Evolutionary conservation across 768 basidiomycete species (phyloP).

Genomic region (Lentinula raphanica): DNA sequence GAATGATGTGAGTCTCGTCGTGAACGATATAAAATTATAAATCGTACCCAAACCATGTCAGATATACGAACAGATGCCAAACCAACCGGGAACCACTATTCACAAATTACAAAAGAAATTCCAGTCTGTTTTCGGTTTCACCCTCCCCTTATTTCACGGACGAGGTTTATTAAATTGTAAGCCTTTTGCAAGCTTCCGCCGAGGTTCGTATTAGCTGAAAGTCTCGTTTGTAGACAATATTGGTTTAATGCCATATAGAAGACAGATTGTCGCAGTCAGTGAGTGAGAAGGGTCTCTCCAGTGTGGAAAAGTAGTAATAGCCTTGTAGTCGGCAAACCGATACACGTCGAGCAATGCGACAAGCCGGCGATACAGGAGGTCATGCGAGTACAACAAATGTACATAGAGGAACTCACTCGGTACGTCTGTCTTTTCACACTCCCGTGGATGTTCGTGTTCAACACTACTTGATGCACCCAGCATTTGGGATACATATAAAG

Average conservation of each 20-base stretch:
- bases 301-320: neutral
- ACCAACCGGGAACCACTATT: conserved; percentile 85
- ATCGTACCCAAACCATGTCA: conserved; percentile 24
- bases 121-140: conserved; percentile 91
- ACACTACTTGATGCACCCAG: conserved; percentile 31
- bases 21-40: too few relatives aligned
- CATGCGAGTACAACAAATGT: conserved; percentile 70
- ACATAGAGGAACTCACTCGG: conserved; percentile 92
- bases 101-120: conserved; percentile 87
- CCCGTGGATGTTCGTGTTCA: neutral
- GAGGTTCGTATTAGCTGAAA: neutral
- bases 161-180: conserved; percentile 90
- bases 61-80: conserved; percentile 98
- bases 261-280: conserved; percentile 95
- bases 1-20: conserved; percentile 73
- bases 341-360: conserved; percentile 69
- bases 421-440: neutral
- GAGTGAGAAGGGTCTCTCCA: conserved; percentile 34
- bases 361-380: conserved; percentile 82
- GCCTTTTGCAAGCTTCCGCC: conserved; percentile 15
- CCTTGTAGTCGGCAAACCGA: conserved; percentile 80
- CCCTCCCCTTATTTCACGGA: conserved; percentile 95
- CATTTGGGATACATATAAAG: conserved; percentile 96
- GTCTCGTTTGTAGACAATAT: conserved; percentile 64
- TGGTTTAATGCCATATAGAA: conserved; percentile 92